Evolutionary conservation across 305 asterid genomes (phyloP), one percentile per base, ranked within the genome.

Genomic region (Andrographis paniculata): DNA sequence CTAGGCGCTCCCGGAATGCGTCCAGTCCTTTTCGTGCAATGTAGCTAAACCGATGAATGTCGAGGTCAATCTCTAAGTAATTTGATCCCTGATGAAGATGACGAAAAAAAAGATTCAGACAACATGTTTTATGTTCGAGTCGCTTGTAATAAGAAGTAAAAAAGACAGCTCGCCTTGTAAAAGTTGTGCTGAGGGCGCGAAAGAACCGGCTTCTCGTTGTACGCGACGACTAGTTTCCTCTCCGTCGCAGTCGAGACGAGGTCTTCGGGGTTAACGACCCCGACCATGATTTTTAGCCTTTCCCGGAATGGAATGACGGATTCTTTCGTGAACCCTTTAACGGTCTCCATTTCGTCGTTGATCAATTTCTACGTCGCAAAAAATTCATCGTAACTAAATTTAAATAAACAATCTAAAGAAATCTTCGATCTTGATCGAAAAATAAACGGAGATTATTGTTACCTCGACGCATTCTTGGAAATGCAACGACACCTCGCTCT

Each of bases 171-270:
- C 52, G 79, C 96, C 82, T 77, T 84, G 73, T 72, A 79, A 64
- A 87, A 92, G 50, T 65, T 70, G 63, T 92, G 99, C 42, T 92
- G 99, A 52, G 99, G 99, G 35, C 97, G 96, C 20, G 99, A 92
- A 54, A 92, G 95, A 52, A 92, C 99, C 0, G 96, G 99, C 59
- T 77, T 87, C 53, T 83, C 94, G 24, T 91, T 91, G 80, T 91
- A 91, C 15, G 95, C 94, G 14, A 73, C 45, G 31, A 92, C 65
- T 37, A 92, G 88, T 68, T 92, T 92, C 68, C 71, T 79, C 63
- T 92, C 97, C 2, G 97, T 71, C 11, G 96, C 75, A 61, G 68
- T 72, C 14, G 97, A 80, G 62, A 84, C 93, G 14, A 92, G 80
- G 48, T 79, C 92, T 42, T 92, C 97, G 0, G 91, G 91, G 70